phyloP scores from a whole-genome alignment of 163 green algal genomes.

The Prototheca stagnorum region DNA sequence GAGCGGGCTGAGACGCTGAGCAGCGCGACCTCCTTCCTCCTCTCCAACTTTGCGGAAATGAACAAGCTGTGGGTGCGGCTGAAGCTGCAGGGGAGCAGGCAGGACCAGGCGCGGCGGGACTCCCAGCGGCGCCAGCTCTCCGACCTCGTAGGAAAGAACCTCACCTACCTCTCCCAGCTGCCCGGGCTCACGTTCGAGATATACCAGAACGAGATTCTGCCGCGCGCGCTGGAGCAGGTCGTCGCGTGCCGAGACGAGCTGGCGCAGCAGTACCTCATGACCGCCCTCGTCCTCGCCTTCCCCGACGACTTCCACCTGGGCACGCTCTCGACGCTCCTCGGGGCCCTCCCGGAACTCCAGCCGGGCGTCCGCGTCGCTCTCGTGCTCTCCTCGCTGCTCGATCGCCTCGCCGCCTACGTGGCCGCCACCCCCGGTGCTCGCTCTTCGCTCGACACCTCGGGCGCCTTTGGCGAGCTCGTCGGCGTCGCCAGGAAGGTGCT shows the following conservation, averaged over 20 bases:
- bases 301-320: slow-evolving; percentile 90
- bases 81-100: slow-evolving; percentile 30
- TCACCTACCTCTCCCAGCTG: slow-evolving; percentile 86
- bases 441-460: slow-evolving; percentile 25
- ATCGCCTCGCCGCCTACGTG: slow-evolving; percentile 51
- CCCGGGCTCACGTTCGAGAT: slow-evolving; percentile 76
- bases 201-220: slow-evolving; percentile 54
- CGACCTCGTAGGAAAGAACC: slow-evolving; percentile 92
- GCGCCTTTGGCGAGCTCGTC: slow-evolving; percentile 47
- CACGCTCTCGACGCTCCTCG: slow-evolving; percentile 68
- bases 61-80: slow-evolving; percentile 97
- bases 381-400: slow-evolving; percentile 45
- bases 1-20: no score
- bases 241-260: slow-evolving; percentile 91
- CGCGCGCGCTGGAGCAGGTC: slow-evolving; percentile 48
- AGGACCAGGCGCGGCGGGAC: slow-evolving; percentile 31
- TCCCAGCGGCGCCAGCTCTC: slow-evolving; percentile 63
- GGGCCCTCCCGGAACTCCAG: slow-evolving; percentile 68
- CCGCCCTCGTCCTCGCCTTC: slow-evolving; percentile 54
- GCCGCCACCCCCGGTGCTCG: slow-evolving; percentile 24
- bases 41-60: slow-evolving; percentile 98
- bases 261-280: slow-evolving; percentile 96
- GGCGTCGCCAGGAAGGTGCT: slow-evolving; percentile 27
- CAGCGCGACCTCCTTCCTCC: slow-evolving; percentile 85
- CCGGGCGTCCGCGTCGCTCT: slow-evolving; percentile 49